These are phyloP conservation scores for Ziziphus jujuba DNA, from an alignment of 306 rosid genomes.

Conservation along the genomic window DNA sequence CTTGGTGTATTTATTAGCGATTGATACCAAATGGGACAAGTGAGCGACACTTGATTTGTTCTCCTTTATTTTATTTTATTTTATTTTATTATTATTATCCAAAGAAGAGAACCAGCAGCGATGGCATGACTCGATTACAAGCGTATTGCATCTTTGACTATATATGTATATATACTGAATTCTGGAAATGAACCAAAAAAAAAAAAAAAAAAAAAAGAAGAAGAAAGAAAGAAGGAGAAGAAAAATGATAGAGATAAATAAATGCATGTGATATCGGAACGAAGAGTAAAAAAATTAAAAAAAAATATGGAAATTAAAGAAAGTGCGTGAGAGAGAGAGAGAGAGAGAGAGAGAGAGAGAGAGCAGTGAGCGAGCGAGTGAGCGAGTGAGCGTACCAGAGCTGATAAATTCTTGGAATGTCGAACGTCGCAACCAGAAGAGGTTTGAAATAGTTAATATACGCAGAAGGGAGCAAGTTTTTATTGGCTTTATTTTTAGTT, in stretches of 20 bases:
- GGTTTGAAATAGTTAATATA: neutral
- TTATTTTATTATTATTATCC: too few relatives aligned
- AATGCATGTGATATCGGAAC: neutral
- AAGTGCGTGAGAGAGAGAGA: too few relatives aligned
- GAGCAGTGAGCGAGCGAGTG: too few relatives aligned
- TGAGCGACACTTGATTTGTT: too few relatives aligned
- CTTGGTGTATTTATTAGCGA: conserved; percentile 9
- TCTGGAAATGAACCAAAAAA: too few relatives aligned
- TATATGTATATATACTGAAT: too few relatives aligned
- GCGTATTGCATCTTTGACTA: conserved; percentile 22
- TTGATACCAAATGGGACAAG: neutral
- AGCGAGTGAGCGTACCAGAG: neutral
- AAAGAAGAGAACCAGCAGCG: conserved; percentile 34
- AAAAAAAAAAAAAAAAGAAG: too few relatives aligned
- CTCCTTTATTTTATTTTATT: too few relatives aligned
- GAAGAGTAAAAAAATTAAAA: neutral
- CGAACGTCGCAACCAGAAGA: conserved; percentile 17
- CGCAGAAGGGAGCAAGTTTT: neutral
- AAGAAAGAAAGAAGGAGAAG: too few relatives aligned
- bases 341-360: too few relatives aligned
- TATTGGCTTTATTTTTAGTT: neutral
- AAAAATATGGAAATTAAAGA: neutral
- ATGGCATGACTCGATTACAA: conserved; percentile 37
- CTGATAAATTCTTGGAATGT: neutral
- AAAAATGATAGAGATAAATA: too few relatives aligned